Base-by-base conservation (phyloP, 2,329 filamentous ascomycete genomes). In the Xylariaceae sp. region DNA sequence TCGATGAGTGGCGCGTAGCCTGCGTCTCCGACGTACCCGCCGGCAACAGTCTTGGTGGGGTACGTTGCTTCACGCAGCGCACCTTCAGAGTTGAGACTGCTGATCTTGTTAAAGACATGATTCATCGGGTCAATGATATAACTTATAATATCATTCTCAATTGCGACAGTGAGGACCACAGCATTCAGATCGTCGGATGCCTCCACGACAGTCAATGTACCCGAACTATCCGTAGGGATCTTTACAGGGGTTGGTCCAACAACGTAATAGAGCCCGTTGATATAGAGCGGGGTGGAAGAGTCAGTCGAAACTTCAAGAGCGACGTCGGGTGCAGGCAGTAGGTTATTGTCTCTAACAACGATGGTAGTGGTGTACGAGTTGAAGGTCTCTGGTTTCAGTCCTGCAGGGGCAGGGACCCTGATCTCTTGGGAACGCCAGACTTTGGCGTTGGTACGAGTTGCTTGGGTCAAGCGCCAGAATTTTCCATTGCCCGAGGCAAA, bases 311-410 rank as follows among this genome's bases (percentile, higher is more conserved):
- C 9, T 34, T 30, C 47, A 8, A 55, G 23, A 8, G 18, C 11
- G 23, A 30, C 53, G 49, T 55, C 39, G 9, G 44, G 13, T 18
- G 44, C 55, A n/a, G 55, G 55, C 13, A 30, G 30, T 2, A 17
- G 10, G 2, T 56, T 30, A 35, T 42, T 23, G 15, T 56, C 48
- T 17, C 23, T 51, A 17, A 56, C 18, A 2, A 42, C 17, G 11
- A 56, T 44, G 30, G 55, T 56, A 6, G 55, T 56, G 9, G 55
- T 56, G 34, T 56, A 56, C 2, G 55, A 42, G 35, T 56, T 56
- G 35, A 56, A 56, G 17, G 34, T 35, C 9, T 13, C 3, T 17
- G 55, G 47, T 15, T 56, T 56, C 15, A 35, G 11, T 4, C 17
- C 39, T 10, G 48, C 4, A 3, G 47, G 34, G 4, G 55, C 49